Conservation (phyloP, 331 rosid species). For the Quercus phellos region DNA sequence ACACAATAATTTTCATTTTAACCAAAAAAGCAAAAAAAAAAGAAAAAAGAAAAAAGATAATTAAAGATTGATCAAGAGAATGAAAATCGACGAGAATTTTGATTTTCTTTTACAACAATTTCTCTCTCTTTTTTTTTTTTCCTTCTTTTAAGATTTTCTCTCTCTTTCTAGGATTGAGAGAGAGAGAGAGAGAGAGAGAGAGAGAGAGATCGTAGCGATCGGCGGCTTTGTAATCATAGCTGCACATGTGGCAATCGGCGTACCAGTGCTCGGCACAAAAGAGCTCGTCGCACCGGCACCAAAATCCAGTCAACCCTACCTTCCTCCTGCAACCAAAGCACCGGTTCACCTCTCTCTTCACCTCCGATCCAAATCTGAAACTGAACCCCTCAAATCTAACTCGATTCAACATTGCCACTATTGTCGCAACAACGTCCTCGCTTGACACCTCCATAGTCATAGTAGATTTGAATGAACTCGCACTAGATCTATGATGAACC, state of each 20-base stretch:
- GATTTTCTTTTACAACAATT: no score
- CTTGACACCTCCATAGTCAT: conserved; percentile 7
- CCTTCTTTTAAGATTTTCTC: no score
- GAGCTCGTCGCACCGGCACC: conserved; percentile 87
- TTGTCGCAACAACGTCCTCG: neutral
- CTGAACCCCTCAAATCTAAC: conserved; percentile 15
- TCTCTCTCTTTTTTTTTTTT: no score
- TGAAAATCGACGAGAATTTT: neutral
- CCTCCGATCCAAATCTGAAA: neutral
- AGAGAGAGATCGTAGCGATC: no score
- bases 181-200: no score
- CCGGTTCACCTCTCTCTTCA: conserved; percentile 58
- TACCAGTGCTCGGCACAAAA: conserved; percentile 18
- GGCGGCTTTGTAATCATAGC: no score
- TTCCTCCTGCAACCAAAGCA: conserved; percentile 75
- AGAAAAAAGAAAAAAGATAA: conserved; percentile 12
- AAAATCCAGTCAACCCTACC: conserved; percentile 80
- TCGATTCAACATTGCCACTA: neutral
- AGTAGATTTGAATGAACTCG: conserved; percentile 25
- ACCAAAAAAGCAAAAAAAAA: neutral
- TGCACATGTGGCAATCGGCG: no score
- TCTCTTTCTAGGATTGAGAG: no score
- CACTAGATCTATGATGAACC: conserved; percentile 47
- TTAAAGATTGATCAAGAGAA: conserved; percentile 31
- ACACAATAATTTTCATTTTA: conserved; percentile 45